Percentiles rank a stretch among this genome's conserved stretches.
phyloP scores from a whole-genome alignment of 108 stramenopile species.

The Pseudonitzschia delicatissima region DNA sequence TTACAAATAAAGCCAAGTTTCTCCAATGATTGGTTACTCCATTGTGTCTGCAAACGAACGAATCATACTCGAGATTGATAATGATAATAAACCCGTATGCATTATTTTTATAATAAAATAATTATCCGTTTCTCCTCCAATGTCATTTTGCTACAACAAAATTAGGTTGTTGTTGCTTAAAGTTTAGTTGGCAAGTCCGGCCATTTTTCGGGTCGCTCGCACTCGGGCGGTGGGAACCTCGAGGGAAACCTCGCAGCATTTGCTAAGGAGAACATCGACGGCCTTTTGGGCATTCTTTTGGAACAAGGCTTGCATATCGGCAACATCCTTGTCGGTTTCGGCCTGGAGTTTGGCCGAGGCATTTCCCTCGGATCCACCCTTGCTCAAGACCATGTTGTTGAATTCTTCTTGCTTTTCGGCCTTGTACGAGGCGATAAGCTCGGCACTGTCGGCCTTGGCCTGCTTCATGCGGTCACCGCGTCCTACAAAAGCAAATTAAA shows the following conservation, averaged over 20 bases:
- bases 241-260: constrained; percentile 91
- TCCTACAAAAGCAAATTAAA: constrained; percentile 37
- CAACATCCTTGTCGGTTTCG: constrained; percentile 78
- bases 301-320: constrained; percentile 73
- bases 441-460: constrained; percentile 84
- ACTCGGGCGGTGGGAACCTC: constrained; percentile 90
- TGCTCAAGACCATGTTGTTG: constrained; percentile 72
- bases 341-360: constrained; percentile 82
- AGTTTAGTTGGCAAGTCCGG: constrained; percentile 44
- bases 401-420: constrained; percentile 89
- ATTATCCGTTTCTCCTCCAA: not conserved
- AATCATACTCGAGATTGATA: too few relatives aligned
- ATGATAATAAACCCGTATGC: not conserved
- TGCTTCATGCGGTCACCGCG: constrained; percentile 94
- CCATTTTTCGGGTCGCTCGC: constrained; percentile 84
- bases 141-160: too few relatives aligned
- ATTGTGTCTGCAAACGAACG: too few relatives aligned
- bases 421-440: constrained; percentile 81
- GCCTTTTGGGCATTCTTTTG: constrained; percentile 88
- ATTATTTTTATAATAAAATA: not conserved
- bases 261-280: constrained; percentile 85
- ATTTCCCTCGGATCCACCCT: constrained; percentile 72
- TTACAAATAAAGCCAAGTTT: too few relatives aligned
- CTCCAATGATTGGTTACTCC: too few relatives aligned
- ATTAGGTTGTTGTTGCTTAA: too few relatives aligned